phyloP scores from a whole-genome alignment of 768 basidiomycete species.

The Boletus pseudo-olivaceus region DNA sequence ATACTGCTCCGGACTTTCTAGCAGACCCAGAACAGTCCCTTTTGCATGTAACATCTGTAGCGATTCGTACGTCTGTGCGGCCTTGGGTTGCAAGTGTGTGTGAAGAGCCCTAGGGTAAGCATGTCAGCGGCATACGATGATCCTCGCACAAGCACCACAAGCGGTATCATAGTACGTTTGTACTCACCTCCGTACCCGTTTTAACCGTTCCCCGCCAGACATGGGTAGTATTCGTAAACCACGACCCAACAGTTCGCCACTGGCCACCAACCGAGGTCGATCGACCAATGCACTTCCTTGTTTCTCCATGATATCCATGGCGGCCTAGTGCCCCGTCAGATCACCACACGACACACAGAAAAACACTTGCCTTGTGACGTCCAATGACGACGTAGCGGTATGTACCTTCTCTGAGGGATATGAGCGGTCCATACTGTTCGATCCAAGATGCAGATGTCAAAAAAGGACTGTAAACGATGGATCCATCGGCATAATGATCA shows the following conservation, averaged over 20 bases:
- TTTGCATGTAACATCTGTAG: slow-evolving; percentile 37
- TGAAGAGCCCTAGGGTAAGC: slow-evolving; percentile 43
- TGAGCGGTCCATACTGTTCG: slow-evolving; percentile 53
- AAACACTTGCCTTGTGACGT: slow-evolving; percentile 12
- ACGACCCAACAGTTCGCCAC: slow-evolving; percentile 48
- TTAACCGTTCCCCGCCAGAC: slow-evolving; percentile 48
- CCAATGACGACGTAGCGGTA: slow-evolving; percentile 18
- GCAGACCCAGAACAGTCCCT: slow-evolving; percentile 4
- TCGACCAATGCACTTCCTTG: slow-evolving; percentile 48
- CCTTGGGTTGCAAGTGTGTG: slow-evolving; percentile 49
- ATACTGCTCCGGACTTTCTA: slow-evolving; percentile 11
- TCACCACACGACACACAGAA: not conserved
- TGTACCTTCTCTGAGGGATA: slow-evolving; percentile 46
- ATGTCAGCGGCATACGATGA: not conserved
- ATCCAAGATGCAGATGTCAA: slow-evolving; percentile 47
- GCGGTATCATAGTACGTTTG: not conserved
- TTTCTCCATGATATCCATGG: slow-evolving; percentile 58
- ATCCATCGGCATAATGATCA: not conserved
- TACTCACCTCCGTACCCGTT: slow-evolving; percentile 48
- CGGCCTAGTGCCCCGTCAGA: slow-evolving; percentile 36
- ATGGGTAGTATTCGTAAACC: slow-evolving; percentile 51
- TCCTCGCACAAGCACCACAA: not conserved
- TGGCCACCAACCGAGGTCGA: slow-evolving; percentile 44
- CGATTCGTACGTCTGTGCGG: slow-evolving; percentile 41
- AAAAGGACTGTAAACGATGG: slow-evolving; percentile 1